Percentiles rank a stretch among this genome's conserved stretches.
Conservation (phyloP, 2,329 filamentous ascomycete species). For the Aspergillus sojae region DNA sequence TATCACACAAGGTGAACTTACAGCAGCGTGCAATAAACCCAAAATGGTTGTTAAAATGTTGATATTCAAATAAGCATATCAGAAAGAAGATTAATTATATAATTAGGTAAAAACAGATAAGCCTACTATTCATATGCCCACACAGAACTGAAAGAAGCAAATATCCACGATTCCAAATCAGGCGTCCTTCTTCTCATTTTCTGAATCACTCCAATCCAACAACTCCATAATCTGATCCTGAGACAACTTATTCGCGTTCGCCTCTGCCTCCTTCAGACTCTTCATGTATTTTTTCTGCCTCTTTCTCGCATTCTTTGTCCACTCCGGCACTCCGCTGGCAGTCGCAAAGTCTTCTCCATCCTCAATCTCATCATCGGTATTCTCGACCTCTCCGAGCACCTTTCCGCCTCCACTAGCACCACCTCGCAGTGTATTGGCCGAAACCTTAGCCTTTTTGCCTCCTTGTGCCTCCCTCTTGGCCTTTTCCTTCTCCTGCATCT, state of each 20-base stretch:
- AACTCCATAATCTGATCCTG: constrained; percentile 77
- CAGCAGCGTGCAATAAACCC: neutral
- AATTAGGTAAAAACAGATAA: neutral
- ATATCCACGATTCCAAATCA: neutral
- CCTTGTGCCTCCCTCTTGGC: constrained; percentile 52
- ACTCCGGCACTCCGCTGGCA: constrained; percentile 55
- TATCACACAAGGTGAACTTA: neutral
- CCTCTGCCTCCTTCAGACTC: constrained; percentile 65
- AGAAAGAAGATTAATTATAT: neutral
- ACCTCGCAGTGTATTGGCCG: constrained; percentile 67
- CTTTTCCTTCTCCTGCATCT: constrained; percentile 61
- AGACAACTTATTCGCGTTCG: constrained; percentile 65
- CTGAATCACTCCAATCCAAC: constrained; percentile 56
- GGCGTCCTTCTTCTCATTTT: constrained; percentile 29
- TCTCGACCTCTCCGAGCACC: constrained; percentile 41
- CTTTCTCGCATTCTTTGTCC: constrained; percentile 71
- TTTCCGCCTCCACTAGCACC: constrained; percentile 57
- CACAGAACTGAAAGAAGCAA: neutral
- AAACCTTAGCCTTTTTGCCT: constrained; percentile 56
- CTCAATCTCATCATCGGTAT: constrained; percentile 50
- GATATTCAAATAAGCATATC: neutral
- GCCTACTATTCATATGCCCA: neutral
- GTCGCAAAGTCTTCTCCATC: constrained; percentile 42
- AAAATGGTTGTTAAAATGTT: neutral
- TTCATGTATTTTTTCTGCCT: constrained; percentile 69